phyloP scores from a whole-genome alignment of 2,329 filamentous ascomycete genomes.

The Exophiala bonariae region DNA sequence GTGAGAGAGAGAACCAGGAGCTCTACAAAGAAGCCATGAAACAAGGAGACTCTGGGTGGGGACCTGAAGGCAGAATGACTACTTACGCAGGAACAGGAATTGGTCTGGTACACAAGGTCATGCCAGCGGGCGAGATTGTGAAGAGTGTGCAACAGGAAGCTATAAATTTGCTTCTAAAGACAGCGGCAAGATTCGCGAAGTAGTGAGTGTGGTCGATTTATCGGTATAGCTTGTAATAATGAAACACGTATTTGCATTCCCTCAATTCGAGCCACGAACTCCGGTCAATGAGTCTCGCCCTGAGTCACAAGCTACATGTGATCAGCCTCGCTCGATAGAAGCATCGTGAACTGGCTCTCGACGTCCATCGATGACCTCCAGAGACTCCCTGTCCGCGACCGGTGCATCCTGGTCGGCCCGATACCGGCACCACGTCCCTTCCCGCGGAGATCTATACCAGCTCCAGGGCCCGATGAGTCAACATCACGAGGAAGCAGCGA shows the following conservation, averaged over 20 bases:
- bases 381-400: too few species aligned
- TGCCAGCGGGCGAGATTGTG: slow-evolving; percentile 53
- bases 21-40: slow-evolving; percentile 50
- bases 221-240: too few species aligned
- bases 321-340: too few species aligned
- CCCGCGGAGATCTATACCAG: too few species aligned
- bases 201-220: not conserved
- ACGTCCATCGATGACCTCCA: too few species aligned
- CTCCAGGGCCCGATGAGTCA: not conserved
- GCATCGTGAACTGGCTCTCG: too few species aligned
- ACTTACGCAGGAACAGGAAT: slow-evolving; percentile 65
- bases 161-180: slow-evolving; percentile 16
- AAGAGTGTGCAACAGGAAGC: slow-evolving; percentile 24
- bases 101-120: slow-evolving; percentile 55
- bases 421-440: too few species aligned
- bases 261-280: too few species aligned
- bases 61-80: slow-evolving; percentile 55
- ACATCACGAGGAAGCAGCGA: slow-evolving; percentile 24
- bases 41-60: slow-evolving; percentile 55
- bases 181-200: slow-evolving; percentile 10
- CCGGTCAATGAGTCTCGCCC: not conserved
- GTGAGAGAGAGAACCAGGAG: slow-evolving; percentile 41
- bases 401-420: too few species aligned
- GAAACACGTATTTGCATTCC: too few species aligned
- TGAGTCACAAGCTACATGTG: too few species aligned